Conservation (phyloP, 164 flowering plant genomes). For the Taxillus chinensis region DNA sequence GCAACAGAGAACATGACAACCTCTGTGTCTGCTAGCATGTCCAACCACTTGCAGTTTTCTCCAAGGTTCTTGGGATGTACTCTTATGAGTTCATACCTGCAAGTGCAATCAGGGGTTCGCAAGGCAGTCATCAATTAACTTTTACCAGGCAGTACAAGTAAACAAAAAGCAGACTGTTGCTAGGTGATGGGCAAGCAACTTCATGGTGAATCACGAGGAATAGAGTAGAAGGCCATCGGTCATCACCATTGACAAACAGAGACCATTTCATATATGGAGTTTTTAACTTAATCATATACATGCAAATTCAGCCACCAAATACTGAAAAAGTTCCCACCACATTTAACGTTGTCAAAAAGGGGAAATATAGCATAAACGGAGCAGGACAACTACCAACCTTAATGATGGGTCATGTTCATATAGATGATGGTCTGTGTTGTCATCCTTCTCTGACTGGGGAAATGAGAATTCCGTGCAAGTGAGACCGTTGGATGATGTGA, state of each 20-base stretch:
- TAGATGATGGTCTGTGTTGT: background rate
- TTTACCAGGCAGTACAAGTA: no score
- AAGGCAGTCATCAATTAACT: no score
- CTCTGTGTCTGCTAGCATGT: constrained; percentile 32
- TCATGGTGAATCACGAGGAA: no score
- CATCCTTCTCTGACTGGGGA: constrained; percentile 11
- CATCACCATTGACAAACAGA: no score
- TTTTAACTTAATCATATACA: no score
- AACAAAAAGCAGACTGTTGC: no score
- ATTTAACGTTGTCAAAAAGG: background rate
- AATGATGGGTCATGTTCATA: constrained; percentile 19
- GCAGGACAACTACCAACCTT: constrained; percentile 20
- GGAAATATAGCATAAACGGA: background rate
- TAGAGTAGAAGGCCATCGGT: no score
- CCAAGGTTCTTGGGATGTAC: constrained; percentile 27
- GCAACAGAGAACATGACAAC: constrained; percentile 26
- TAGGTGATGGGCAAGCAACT: no score
- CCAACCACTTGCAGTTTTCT: constrained; percentile 31
- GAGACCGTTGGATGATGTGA: constrained; percentile 17
- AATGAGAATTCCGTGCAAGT: constrained; percentile 14
- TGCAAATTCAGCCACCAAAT: no score
- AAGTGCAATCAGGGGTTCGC: background rate
- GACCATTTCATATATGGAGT: no score
- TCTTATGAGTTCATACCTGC: constrained; percentile 40
- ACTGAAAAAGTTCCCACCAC: no score